Evolutionary conservation across 306 rosid genomes (phyloP), one percentile per base, ranked within the genome.

Genomic region (Erythrophleum fordii): DNA sequence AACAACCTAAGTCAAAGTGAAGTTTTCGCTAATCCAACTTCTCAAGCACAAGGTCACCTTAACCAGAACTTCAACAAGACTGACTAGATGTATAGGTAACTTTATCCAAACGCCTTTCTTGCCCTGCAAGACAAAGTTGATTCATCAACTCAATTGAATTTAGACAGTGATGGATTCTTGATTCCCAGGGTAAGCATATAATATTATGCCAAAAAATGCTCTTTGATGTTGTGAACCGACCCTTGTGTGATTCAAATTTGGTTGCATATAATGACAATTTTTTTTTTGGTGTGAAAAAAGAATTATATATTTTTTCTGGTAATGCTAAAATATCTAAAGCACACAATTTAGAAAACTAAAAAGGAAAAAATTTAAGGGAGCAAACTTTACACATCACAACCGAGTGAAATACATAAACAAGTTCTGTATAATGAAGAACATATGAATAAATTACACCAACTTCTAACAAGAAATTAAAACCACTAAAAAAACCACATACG

Each of bases 91-190:
- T 68, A 90, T 91, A 4, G 94, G 97, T 77, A 93, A 44, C 75
- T 88, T 93, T 74, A 93, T 58, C 98, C 97, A 93, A 56, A 91
- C 82, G 5, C 94, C 91, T 73, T 80, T 91, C 87, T 86, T 93
- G 8, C 89, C 93, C 98, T 93, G 80, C 81, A 84, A 34, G 65
- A 70, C 22, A 80, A 69, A 26, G 74, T 29, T 41, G 81, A 52
- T 69, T 39, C 23, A 69, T 59, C 65, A 51, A 62, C 55, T 52
- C 49, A 60, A 12, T 23, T 9, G 14, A 26, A 65, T 14, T 16
- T 16, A 60, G 65, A 31, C 20, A 75, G 35, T 46, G 51, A 68
- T 1, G 1, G 34, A 37, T 59, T 83, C 58, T 52, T 20, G 68
- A 78, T 73, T 79, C 71, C 13, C 51, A 1, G 79, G 72, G 35